A percentile compares a stretch with the other conserved stretches of the same genome.
phyloP scores from a whole-genome alignment of 2,329 filamentous ascomycete species.

The Whalleya microplaca region DNA sequence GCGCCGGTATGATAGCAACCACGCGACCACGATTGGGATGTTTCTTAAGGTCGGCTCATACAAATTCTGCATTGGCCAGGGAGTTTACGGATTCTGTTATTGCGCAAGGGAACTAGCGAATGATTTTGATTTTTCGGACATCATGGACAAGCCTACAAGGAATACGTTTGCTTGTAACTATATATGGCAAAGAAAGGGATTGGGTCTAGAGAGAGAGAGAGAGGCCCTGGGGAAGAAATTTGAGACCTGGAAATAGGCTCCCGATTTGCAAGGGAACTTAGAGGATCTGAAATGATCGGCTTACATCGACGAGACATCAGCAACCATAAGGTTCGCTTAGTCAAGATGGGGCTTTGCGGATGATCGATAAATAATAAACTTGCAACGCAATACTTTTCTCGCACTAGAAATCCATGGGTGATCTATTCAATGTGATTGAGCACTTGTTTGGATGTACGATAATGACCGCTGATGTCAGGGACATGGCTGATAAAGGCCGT shows the following conservation, averaged over 20 bases:
- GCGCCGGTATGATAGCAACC: slow-evolving; percentile 5
- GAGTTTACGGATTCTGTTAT: slow-evolving; percentile 25
- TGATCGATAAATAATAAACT: slow-evolving; percentile 5
- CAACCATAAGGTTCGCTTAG: slow-evolving; percentile 3
- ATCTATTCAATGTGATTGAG: background rate
- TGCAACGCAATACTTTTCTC: background rate
- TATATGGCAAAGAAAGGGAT: slow-evolving; percentile 9
- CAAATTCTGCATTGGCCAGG: slow-evolving; percentile 27
- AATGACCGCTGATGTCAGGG: background rate
- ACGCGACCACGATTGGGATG: background rate
- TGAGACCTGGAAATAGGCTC: slow-evolving; percentile 3
- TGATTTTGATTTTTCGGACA: slow-evolving; percentile 21
- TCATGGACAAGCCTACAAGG: background rate
- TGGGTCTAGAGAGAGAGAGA: background rate
- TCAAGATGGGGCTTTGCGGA: slow-evolving; percentile 1
- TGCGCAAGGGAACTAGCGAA: slow-evolving; percentile 13
- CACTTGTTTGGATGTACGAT: background rate
- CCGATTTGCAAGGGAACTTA: slow-evolving; percentile 7
- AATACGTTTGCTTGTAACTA: slow-evolving; percentile 11
- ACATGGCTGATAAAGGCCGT: background rate
- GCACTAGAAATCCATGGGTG: background rate
- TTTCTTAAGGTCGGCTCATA: slow-evolving; percentile 1
- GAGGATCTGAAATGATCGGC: slow-evolving; percentile 1
- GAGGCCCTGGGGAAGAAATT: background rate
- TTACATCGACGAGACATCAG: slow-evolving; percentile 3